These are phyloP conservation scores for Phyllosticta citribraziliensis DNA, from an alignment of 2,329 filamentous ascomycete genomes.

Conservation along the genomic window DNA sequence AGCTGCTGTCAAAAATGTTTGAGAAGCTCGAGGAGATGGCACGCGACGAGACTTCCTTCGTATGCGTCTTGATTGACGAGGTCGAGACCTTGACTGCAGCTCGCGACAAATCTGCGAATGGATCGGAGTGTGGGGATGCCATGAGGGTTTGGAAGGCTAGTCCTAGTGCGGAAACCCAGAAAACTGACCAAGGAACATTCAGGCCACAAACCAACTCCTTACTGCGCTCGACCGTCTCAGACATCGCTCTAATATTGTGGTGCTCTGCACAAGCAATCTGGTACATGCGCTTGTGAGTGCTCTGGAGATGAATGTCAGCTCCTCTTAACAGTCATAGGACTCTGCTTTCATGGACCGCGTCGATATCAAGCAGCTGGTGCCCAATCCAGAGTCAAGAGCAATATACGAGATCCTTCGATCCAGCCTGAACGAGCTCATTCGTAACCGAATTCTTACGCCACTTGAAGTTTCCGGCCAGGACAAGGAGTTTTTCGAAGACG, in stretches of 20 bases:
- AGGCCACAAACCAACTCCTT: conserved; percentile 41
- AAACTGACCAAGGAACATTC: neutral
- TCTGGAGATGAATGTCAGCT: neutral
- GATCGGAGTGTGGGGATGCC: conserved; percentile 37
- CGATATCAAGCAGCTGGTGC: conserved; percentile 37
- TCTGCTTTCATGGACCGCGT: conserved; percentile 41
- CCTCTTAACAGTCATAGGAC: conserved; percentile 20
- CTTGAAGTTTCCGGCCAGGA: neutral
- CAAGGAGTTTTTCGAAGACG: neutral
- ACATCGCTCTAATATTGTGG: conserved; percentile 34
- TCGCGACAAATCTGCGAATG: conserved; percentile 29
- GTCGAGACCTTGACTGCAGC: conserved; percentile 40
- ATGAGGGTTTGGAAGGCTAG: conserved; percentile 25
- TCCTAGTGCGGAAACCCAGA: neutral
- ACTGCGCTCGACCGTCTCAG: conserved; percentile 38
- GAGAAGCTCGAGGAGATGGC: conserved; percentile 27
- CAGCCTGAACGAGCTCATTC: conserved; percentile 37
- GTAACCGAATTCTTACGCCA: conserved; percentile 25
- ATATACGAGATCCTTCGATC: conserved; percentile 40
- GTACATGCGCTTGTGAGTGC: conserved; percentile 25
- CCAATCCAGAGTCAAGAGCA: conserved; percentile 28
- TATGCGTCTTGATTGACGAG: conserved; percentile 41
- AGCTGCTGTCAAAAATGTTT: conserved; percentile 35
- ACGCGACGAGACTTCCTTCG: conserved; percentile 31
- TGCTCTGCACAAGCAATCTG: conserved; percentile 43